These are phyloP conservation scores for Hypoxylon sp. DNA, from an alignment of 2,329 filamentous ascomycete genomes.

Conservation along the genomic window DNA sequence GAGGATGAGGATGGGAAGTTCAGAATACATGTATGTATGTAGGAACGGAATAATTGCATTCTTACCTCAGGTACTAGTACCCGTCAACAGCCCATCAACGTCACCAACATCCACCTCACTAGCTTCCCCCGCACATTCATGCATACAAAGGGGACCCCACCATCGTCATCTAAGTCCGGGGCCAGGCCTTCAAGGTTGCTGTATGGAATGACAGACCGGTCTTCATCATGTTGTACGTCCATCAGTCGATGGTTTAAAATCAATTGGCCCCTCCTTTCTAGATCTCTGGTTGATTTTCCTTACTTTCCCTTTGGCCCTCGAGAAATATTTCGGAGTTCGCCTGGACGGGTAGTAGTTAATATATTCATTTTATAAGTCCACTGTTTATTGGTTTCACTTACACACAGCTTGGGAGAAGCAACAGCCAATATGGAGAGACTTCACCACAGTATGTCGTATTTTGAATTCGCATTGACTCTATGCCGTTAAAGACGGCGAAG, in stretches of 20 bases:
- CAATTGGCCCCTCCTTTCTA: slow-evolving; percentile 7
- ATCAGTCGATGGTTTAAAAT: slow-evolving; percentile 28
- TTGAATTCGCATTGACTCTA: neutral
- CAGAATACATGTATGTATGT: neutral
- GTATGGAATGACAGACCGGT: slow-evolving; percentile 19
- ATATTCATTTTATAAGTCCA: neutral
- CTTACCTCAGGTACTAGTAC: slow-evolving; percentile 27
- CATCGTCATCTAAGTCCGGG: slow-evolving; percentile 37
- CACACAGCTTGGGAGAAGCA: slow-evolving; percentile 17
- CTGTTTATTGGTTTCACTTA: slow-evolving; percentile 8
- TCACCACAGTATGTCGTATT: slow-evolving; percentile 48
- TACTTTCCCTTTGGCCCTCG: slow-evolving; percentile 9
- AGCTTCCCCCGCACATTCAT: slow-evolving; percentile 41
- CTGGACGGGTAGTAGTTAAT: slow-evolving; percentile 7
- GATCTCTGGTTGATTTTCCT: neutral
- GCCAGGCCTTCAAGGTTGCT: slow-evolving; percentile 13
- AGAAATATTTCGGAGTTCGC: slow-evolving; percentile 14
- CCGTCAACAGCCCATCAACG: slow-evolving; percentile 31
- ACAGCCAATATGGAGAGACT: slow-evolving; percentile 52
- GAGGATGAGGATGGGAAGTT: slow-evolving; percentile 9
- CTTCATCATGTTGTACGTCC: slow-evolving; percentile 19
- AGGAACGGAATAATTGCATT: slow-evolving; percentile 15
- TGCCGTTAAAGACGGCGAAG: neutral
- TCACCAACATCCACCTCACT: slow-evolving; percentile 31
- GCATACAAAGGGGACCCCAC: slow-evolving; percentile 32